Evolutionary conservation across 139 green algal species (phyloP).

Genomic region (Micractinium sp.): DNA sequence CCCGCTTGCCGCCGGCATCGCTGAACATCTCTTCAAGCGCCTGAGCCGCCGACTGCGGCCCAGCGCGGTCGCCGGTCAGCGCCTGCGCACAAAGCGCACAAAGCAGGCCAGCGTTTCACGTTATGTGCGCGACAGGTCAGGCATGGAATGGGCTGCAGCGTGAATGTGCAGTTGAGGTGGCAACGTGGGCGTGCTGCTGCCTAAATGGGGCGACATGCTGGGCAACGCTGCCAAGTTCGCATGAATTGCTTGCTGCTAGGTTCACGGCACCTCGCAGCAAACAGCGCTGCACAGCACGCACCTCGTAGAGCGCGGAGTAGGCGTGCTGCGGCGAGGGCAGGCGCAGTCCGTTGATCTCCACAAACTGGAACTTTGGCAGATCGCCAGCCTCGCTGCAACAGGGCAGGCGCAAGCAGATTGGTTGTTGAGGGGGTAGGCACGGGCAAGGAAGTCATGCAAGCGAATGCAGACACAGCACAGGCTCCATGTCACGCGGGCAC

Average conservation of each 20-base stretch:
- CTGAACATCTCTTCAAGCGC: constrained; percentile 80
- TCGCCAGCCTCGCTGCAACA: constrained; percentile 15
- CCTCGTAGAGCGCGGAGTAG: constrained; percentile 87
- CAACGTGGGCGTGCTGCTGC: background rate
- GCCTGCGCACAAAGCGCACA: constrained; percentile 47
- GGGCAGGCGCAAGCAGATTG: too few species aligned
- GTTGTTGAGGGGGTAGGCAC: background rate
- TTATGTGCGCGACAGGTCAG: too few species aligned
- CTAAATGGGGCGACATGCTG: background rate
- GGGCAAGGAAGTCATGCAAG: too few species aligned
- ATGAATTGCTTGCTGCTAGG: background rate
- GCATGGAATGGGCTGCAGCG: background rate
- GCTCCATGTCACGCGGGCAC: too few species aligned
- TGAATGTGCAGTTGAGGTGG: background rate
- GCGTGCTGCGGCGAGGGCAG: constrained; percentile 89
- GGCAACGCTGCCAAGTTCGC: background rate
- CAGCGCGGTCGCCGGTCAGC: constrained; percentile 76
- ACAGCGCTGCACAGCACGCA: background rate
- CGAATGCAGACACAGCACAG: too few species aligned
- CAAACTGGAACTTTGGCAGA: constrained; percentile 80
- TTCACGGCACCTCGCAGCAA: background rate
- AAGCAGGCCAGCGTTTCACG: too few species aligned
- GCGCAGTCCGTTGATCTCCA: constrained; percentile 92
- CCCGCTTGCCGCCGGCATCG: constrained; percentile 8
- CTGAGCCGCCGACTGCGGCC: constrained; percentile 60